Percentiles rank a stretch among this genome's conserved stretches.
These are phyloP conservation scores for Tetrapisispora phaffii DNA, from an alignment of 805 yeast species.

Conservation along the genomic window DNA sequence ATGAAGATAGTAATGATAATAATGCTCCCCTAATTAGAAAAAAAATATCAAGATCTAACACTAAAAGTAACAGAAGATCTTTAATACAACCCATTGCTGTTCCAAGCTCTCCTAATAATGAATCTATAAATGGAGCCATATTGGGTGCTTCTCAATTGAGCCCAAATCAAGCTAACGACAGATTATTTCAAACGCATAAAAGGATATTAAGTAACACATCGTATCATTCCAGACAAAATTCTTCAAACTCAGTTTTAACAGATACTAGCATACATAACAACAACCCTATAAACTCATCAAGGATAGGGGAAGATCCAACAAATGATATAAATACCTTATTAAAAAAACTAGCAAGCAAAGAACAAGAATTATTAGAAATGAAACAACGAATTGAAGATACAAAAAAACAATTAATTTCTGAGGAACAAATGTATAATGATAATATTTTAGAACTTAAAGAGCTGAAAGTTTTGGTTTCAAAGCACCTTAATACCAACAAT, in stretches of 20 bases:
- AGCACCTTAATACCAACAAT: slow-evolving; percentile 7
- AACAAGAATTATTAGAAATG: slow-evolving; percentile 55
- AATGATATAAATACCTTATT: slow-evolving; percentile 44
- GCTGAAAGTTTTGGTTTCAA: slow-evolving; percentile 29
- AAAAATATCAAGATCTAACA: slow-evolving; percentile 7
- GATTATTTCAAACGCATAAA: not conserved
- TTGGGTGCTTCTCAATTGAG: not conserved
- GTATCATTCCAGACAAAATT: slow-evolving; percentile 13
- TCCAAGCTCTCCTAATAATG: slow-evolving; percentile 7
- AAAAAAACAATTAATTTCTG: slow-evolving; percentile 37
- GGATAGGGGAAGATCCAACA: not conserved
- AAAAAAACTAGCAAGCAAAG: slow-evolving; percentile 56
- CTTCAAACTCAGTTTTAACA: slow-evolving; percentile 6
- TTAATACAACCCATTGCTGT: slow-evolving; percentile 22
- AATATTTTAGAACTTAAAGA: slow-evolving; percentile 27
- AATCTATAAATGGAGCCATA: not conserved
- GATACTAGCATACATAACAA: slow-evolving; percentile 6
- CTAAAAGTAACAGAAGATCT: slow-evolving; percentile 18
- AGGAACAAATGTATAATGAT: slow-evolving; percentile 41
- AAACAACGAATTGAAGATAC: slow-evolving; percentile 45
- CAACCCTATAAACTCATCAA: not conserved
- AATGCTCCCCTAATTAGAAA: not conserved
- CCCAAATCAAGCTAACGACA: not conserved
- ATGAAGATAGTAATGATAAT: not conserved
- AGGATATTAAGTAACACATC: slow-evolving; percentile 15